Conservation (phyloP, 169 alveolate genomes). For the Plasmodium vivax region DNA sequence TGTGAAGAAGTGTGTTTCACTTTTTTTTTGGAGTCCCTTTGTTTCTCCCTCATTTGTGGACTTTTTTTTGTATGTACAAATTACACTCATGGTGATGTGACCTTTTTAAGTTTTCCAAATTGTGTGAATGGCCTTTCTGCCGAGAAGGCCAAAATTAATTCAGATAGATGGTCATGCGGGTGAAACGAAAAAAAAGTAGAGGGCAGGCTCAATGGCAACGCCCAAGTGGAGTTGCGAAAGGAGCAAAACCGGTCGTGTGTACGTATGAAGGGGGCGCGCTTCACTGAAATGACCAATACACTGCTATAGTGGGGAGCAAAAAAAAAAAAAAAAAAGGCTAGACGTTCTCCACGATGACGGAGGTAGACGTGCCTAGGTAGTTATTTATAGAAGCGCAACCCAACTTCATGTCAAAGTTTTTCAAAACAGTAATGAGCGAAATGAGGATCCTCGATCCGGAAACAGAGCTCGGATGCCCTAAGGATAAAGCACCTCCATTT, state of each 20-base stretch:
- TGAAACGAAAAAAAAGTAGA: not conserved
- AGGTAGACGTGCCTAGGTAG: conserved; percentile 77
- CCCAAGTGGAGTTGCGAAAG: not conserved
- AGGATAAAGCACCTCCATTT: conserved; percentile 77
- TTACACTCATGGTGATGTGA: not conserved
- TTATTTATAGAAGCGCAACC: conserved; percentile 81
- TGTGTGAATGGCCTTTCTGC: not conserved
- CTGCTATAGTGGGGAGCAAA: not conserved
- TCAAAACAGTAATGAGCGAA: conserved; percentile 78
- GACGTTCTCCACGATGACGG: conserved; percentile 75
- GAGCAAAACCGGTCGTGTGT: not conserved
- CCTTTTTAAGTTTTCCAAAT: not conserved
- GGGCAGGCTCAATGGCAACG: not conserved
- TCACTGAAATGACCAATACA: not conserved
- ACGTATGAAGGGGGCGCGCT: not conserved
- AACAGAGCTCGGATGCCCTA: conserved; percentile 83
- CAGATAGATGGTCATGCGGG: not conserved
- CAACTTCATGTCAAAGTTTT: conserved; percentile 74
- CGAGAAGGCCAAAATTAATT: not conserved
- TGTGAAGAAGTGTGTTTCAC: too few species aligned
- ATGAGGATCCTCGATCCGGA: conserved; percentile 81
- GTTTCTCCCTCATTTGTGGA: not conserved
- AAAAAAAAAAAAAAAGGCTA: conserved; percentile 9
- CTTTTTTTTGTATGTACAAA: not conserved
- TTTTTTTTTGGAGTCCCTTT: too few species aligned